A percentile compares a stretch with the other conserved stretches of the same genome.
Conservation (phyloP, 2,329 filamentous ascomycete species). For the Cercospora janseana region DNA sequence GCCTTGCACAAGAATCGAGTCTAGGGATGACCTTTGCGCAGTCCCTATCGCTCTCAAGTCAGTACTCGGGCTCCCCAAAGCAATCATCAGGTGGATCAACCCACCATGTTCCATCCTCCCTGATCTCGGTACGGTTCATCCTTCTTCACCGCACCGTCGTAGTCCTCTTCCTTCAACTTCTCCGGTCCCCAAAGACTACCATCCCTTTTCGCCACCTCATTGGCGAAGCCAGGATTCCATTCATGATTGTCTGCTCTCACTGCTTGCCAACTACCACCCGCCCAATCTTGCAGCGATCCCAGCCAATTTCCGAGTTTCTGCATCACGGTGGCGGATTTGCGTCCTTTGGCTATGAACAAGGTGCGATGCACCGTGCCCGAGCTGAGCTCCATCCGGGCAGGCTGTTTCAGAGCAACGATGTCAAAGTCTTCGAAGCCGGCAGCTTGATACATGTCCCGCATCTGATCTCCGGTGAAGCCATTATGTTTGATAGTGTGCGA, state of each 20-base stretch:
- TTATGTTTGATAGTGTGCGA: conserved; percentile 37
- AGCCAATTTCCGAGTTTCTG: conserved; percentile 23
- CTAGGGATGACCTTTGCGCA: background rate
- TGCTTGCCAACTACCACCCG: conserved; percentile 5
- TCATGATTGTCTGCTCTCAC: conserved; percentile 4
- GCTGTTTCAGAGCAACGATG: conserved; percentile 33
- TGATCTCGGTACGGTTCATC: conserved; percentile 2
- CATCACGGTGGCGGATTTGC: conserved; percentile 26
- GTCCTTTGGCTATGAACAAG: conserved; percentile 37
- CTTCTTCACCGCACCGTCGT: conserved; percentile 2
- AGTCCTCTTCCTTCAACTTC: conserved; percentile 2
- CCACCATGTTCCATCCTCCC: conserved; percentile 10
- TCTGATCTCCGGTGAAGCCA: conserved; percentile 32
- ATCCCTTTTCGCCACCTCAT: conserved; percentile 9
- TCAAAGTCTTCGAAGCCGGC: conserved; percentile 36
- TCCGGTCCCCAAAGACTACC: conserved; percentile 9
- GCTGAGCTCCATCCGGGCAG: conserved; percentile 31
- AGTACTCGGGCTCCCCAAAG: background rate
- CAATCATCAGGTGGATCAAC: background rate
- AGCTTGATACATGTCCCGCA: conserved; percentile 31
- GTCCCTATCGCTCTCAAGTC: conserved; percentile 1
- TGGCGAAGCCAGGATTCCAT: conserved; percentile 15
- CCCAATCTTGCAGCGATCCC: conserved; percentile 18
- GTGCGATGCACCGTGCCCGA: conserved; percentile 30
- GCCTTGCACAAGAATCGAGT: background rate